Evolutionary conservation across 768 basidiomycete species (phyloP).

Genomic region (Jaapia argillacea): DNA sequence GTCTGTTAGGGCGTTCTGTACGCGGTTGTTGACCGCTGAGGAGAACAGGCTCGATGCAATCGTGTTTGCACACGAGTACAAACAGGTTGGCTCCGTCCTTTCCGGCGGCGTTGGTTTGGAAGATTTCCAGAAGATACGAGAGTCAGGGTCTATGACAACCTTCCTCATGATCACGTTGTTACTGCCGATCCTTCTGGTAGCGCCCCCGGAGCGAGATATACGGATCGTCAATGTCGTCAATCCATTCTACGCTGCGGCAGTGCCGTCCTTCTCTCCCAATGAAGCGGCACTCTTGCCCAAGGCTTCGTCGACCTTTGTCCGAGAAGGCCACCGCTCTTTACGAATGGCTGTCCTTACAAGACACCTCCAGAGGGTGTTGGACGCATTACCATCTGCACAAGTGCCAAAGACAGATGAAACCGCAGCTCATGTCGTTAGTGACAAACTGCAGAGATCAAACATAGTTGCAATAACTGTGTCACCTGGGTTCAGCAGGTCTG

Average conservation of each 20-base stretch:
- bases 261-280: slow-evolving; percentile 28
- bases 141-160: slow-evolving; percentile 48
- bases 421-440: slow-evolving; percentile 26
- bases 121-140: slow-evolving; percentile 28
- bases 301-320: slow-evolving; percentile 26
- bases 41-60: slow-evolving; percentile 71
- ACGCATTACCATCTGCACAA: slow-evolving; percentile 63
- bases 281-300: slow-evolving; percentile 15
- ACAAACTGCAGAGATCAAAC: slow-evolving; percentile 51
- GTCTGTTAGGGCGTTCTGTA: slow-evolving; percentile 62
- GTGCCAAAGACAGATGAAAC: slow-evolving; percentile 29
- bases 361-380: slow-evolving; percentile 78
- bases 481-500: slow-evolving; percentile 66
- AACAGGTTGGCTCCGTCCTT: slow-evolving; percentile 42
- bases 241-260: slow-evolving; percentile 82
- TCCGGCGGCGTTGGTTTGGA: slow-evolving; percentile 19
- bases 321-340: slow-evolving; percentile 57
- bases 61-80: slow-evolving; percentile 71
- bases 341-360: slow-evolving; percentile 54
- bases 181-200: slow-evolving; percentile 69
- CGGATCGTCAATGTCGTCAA: slow-evolving; percentile 83
- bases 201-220: slow-evolving; percentile 83
- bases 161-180: slow-evolving; percentile 75
- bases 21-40: slow-evolving; percentile 51
- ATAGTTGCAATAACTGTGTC: slow-evolving; percentile 67